These are phyloP conservation scores for Phytophthora sojae DNA, from an alignment of 352 stramenopile genomes.

Conservation along the genomic window DNA sequence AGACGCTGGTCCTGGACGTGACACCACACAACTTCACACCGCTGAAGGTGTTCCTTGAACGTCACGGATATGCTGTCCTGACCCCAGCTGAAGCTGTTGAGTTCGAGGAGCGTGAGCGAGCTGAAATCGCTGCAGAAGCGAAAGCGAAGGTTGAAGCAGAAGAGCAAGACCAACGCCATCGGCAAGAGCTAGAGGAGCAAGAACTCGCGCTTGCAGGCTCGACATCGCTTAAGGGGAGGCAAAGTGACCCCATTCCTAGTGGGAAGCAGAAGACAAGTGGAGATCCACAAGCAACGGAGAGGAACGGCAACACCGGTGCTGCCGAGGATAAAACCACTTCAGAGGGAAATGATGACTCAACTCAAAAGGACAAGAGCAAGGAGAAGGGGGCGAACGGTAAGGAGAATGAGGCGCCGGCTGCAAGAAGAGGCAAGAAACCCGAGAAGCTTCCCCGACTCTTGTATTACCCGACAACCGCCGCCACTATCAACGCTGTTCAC, in stretches of 20 bases:
- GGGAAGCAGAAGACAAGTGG: neutral
- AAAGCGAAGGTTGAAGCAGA: slow-evolving; percentile 37
- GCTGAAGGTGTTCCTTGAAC: slow-evolving; percentile 50
- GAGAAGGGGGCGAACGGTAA: slow-evolving; percentile 15
- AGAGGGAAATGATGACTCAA: slow-evolving; percentile 12
- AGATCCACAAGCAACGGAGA: neutral
- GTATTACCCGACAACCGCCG: slow-evolving; percentile 67
- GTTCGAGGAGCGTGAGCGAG: slow-evolving; percentile 36
- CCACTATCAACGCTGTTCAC: slow-evolving; percentile 74
- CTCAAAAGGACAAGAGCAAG: slow-evolving; percentile 15
- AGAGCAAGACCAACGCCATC: slow-evolving; percentile 21
- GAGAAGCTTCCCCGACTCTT: slow-evolving; percentile 59
- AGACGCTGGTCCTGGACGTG: slow-evolving; percentile 67
- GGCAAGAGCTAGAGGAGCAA: slow-evolving; percentile 33
- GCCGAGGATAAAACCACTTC: neutral
- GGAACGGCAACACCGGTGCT: neutral
- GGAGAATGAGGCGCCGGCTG: slow-evolving; percentile 15
- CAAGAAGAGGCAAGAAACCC: slow-evolving; percentile 47
- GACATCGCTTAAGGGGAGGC: slow-evolving; percentile 1
- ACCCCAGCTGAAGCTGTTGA: slow-evolving; percentile 49
- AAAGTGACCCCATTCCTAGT: neutral
- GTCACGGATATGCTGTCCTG: slow-evolving; percentile 59
- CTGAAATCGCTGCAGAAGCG: slow-evolving; percentile 25
- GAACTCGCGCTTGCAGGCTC: slow-evolving; percentile 15
- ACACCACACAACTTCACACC: slow-evolving; percentile 59